A percentile compares a stretch with the other conserved stretches of the same genome.
Conservation (phyloP, 108 stramenopile genomes). For the Chaetoceros muelleri region DNA sequence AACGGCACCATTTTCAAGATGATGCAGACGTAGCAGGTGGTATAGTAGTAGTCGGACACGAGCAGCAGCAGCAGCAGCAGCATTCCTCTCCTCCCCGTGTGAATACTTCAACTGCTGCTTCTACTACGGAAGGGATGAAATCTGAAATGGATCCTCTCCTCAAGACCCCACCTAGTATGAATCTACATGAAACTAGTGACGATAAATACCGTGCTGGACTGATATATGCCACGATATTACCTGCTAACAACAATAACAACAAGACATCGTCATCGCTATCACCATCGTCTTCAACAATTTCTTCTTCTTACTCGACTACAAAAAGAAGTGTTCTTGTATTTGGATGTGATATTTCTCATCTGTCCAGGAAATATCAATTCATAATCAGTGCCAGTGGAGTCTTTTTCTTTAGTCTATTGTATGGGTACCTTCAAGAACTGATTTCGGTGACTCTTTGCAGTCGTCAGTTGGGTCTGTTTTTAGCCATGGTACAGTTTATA, state of each 20-base stretch:
- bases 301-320: too few relatives aligned
- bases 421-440: conserved; percentile 84
- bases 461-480: conserved; percentile 73
- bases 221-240: neutral
- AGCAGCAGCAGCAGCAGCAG: too few relatives aligned
- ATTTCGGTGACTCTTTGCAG: conserved; percentile 63
- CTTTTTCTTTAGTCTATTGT: conserved; percentile 68
- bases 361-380: conserved; percentile 51
- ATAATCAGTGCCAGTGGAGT: conserved; percentile 62
- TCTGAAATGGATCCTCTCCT: too few relatives aligned
- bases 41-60: neutral
- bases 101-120: too few relatives aligned
- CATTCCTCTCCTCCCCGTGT: too few relatives aligned
- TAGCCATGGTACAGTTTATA: conserved; percentile 65
- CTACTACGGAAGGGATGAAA: too few relatives aligned
- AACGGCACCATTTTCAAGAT: neutral
- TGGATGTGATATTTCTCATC: conserved; percentile 57
- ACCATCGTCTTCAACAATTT: too few relatives aligned
- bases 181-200: neutral
- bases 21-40: neutral
- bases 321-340: conserved; percentile 43
- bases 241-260: neutral
- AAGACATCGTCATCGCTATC: too few relatives aligned
- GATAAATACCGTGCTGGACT: neutral
- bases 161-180: neutral